Percentiles rank a stretch among this genome's conserved stretches.
phyloP scores from a whole-genome alignment of 1,284 basidiomycete species.

The Ustilago xerochloae region DNA sequence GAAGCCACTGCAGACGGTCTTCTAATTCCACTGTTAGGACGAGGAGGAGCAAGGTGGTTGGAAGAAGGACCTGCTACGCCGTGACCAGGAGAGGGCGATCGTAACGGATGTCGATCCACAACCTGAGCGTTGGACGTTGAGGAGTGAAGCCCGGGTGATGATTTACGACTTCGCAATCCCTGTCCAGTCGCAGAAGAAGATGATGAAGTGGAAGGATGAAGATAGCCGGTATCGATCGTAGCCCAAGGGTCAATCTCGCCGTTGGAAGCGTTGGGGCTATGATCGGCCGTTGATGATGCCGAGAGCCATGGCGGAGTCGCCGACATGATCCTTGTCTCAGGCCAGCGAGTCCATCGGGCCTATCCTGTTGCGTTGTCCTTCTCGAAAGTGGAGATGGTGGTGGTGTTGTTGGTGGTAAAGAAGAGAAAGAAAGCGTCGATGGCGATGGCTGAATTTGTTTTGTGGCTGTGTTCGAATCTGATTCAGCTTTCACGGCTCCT shows the following conservation, averaged over 20 bases:
- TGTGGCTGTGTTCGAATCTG: no score
- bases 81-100: slow-evolving; percentile 32
- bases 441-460: no score
- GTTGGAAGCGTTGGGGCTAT: not conserved
- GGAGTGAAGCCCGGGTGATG: slow-evolving; percentile 15
- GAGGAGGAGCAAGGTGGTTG: slow-evolving; percentile 8
- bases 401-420: no score
- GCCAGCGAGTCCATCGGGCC: not conserved
- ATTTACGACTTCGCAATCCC: slow-evolving; percentile 37
- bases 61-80: slow-evolving; percentile 6
- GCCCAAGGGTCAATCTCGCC: slow-evolving; percentile 22
- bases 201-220: slow-evolving; percentile 9
- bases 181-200: slow-evolving; percentile 7
- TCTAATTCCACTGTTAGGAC: slow-evolving; percentile 4
- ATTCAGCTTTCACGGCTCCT: no score
- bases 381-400: no score
- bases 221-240: slow-evolving; percentile 20
- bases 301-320: slow-evolving; percentile 32
- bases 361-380: no score
- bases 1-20: slow-evolving; percentile 38
- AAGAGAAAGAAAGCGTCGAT: no score
- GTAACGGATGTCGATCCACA: slow-evolving; percentile 42
- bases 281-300: not conserved
- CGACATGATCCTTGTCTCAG: slow-evolving; percentile 8
- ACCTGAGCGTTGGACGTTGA: slow-evolving; percentile 11